These are phyloP conservation scores for Leptosphaerulina australis DNA, from an alignment of 2,329 filamentous ascomycete species.

Conservation along the genomic window DNA sequence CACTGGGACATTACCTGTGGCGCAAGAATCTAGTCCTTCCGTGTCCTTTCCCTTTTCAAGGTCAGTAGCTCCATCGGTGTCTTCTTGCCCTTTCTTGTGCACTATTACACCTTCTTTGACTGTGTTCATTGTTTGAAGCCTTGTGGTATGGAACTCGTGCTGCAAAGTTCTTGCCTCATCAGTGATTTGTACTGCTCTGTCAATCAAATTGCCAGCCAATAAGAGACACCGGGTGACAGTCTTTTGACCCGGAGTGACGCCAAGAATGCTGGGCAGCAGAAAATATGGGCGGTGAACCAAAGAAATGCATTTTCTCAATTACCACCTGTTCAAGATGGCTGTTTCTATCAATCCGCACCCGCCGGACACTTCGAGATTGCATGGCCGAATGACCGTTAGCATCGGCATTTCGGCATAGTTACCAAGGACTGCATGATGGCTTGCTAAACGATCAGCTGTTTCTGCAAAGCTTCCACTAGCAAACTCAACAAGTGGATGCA, in stretches of 20 bases:
- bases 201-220: conserved; percentile 11
- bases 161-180: conserved; percentile 1
- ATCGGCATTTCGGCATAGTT: background rate
- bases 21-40: background rate
- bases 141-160: background rate
- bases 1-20: conserved; percentile 1
- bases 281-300: conserved; percentile 4
- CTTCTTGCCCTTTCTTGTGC: conserved; percentile 1
- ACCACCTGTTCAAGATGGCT: background rate
- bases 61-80: conserved; percentile 7
- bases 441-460: no score
- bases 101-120: conserved; percentile 22
- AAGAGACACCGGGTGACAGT: conserved; percentile 15
- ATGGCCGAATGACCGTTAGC: background rate
- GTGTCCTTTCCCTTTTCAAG: conserved; percentile 17
- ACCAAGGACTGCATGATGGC: no score
- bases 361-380: background rate
- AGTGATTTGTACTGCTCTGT: background rate
- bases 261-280: conserved; percentile 4
- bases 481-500: no score
- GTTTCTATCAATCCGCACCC: background rate
- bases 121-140: conserved; percentile 22
- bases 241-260: background rate
- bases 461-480: no score
- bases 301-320: background rate